Conservation (phyloP, 2,329 filamentous ascomycete species). For the Arthrobotrys sphaeroides region DNA sequence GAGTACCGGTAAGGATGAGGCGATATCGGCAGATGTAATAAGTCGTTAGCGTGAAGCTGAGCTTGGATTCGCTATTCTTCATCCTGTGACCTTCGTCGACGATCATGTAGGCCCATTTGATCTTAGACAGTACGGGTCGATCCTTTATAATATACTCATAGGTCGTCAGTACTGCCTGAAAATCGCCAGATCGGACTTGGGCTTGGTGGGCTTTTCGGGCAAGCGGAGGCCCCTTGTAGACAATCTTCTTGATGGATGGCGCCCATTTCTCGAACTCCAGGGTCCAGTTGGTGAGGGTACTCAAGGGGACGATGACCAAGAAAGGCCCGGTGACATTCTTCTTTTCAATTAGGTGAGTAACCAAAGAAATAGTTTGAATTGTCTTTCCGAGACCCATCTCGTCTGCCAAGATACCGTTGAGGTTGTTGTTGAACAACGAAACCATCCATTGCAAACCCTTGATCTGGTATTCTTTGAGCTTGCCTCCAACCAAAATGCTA, state of each 20-base stretch:
- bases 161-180: constrained; percentile 95
- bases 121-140: constrained; percentile 90
- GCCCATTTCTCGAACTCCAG: constrained; percentile 99
- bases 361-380: constrained; percentile 96
- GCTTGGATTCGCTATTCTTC: constrained; percentile 97
- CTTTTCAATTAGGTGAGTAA: constrained; percentile 95
- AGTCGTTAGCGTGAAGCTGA: constrained; percentile 90
- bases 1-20: constrained; percentile 95
- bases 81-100: constrained; percentile 99
- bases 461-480: constrained; percentile 94
- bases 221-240: constrained; percentile 95
- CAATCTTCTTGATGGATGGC: constrained; percentile 82
- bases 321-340: constrained; percentile 93
- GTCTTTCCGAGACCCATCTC: constrained; percentile 99
- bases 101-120: constrained; percentile 99
- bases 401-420: constrained; percentile 97
- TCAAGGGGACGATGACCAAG: constrained; percentile 94
- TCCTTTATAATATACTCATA: constrained; percentile 99
- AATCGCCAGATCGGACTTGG: constrained; percentile 90
- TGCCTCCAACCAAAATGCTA: constrained; percentile 86
- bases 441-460: constrained; percentile 99
- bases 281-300: constrained; percentile 98
- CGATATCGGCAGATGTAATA: constrained; percentile 96
- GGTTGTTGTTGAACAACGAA: constrained; percentile 99
- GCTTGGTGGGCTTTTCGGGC: constrained; percentile 89